Base-by-base conservation (phyloP, 208 protist species). In the Naegleria lovaniensis region DNA sequence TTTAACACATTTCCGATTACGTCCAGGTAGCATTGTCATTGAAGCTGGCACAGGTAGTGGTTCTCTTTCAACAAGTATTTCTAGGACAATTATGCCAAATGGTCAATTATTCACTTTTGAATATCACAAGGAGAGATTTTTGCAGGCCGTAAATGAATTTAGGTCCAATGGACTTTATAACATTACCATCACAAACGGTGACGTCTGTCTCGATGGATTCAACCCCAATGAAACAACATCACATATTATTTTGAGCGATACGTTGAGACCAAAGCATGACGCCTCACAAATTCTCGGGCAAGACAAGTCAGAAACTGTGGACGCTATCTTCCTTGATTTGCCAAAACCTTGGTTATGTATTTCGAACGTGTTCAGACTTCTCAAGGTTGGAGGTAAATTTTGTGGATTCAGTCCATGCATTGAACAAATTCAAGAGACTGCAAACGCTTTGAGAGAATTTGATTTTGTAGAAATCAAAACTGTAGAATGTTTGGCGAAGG, bases 271-370 rank as follows among this genome's bases (percentile, higher is more conserved):
- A 36, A 79, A 36, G 7, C 9, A 36, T 79, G 67, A 79, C 25
- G 25, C 67, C 19, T 79, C 29, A 36, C 67, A 36, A 36, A 36
- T 79, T 79, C 29, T 79, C 2, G 67, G 67, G 0, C 25, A 79
- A 36, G 67, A 79, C 9, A 79, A 79, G 29, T 15, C 13, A 43
- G 86, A 91, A 83, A 94, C 95, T 48, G 94, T 97, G 22, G 97
- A 98, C 88, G 96, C 95, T 67, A 94, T 98, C 41, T 98, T 98
- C 89, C 93, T 98, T n/a, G 97, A 98, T 91, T 95, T 98, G 36
- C 97, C 97, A 11, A 93, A 95, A 41, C 97, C 97, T 89, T 97
- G 96, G 95, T 88, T 93, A 1, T 94, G 95, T 36, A 92, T 98
- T n/a, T 94, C 96, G 9, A 97, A 98, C 86, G 96, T 97, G 3